A percentile compares a stretch with the other conserved stretches of the same genome.
phyloP scores from a whole-genome alignment of 2,329 filamentous ascomycete genomes.

The Stachybotrys elegans region DNA sequence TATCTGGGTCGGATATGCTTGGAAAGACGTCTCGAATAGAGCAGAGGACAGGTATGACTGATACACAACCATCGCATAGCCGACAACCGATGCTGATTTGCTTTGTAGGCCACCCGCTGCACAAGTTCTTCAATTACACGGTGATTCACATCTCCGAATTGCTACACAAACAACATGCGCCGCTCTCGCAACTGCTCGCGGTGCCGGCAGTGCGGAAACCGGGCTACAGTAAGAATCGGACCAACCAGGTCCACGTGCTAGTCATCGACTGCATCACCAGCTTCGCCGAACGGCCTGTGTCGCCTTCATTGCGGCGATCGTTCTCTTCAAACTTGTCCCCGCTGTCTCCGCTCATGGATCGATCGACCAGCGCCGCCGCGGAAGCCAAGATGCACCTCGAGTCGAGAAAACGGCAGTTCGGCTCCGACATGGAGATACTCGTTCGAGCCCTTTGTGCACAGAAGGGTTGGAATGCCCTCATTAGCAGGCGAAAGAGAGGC shows the following conservation, averaged over 20 bases:
- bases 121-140: constrained; percentile 58
- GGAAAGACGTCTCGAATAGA: constrained; percentile 42
- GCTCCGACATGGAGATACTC: constrained; percentile 64
- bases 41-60: constrained; percentile 43
- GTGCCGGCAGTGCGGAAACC: constrained; percentile 24
- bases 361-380: constrained; percentile 34
- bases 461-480: constrained; percentile 67
- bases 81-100: constrained; percentile 12
- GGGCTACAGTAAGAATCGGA: constrained; percentile 12
- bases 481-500: constrained; percentile 61
- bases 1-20: constrained; percentile 38
- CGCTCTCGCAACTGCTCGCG: constrained; percentile 42
- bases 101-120: constrained; percentile 52
- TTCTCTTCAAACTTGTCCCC: constrained; percentile 8
- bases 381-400: constrained; percentile 51
- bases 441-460: constrained; percentile 70
- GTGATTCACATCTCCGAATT: constrained; percentile 55
- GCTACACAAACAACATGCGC: constrained; percentile 39
- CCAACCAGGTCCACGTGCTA: constrained; percentile 37
- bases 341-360: constrained; percentile 22
- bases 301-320: constrained; percentile 36
- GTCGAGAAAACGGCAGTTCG: constrained; percentile 52
- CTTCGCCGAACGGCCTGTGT: constrained; percentile 40
- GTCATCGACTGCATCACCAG: constrained; percentile 61
- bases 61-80: too few species aligned